These are phyloP conservation scores for Alloascoidea africana DNA, from an alignment of 805 yeast genomes.

Conservation along the genomic window DNA sequence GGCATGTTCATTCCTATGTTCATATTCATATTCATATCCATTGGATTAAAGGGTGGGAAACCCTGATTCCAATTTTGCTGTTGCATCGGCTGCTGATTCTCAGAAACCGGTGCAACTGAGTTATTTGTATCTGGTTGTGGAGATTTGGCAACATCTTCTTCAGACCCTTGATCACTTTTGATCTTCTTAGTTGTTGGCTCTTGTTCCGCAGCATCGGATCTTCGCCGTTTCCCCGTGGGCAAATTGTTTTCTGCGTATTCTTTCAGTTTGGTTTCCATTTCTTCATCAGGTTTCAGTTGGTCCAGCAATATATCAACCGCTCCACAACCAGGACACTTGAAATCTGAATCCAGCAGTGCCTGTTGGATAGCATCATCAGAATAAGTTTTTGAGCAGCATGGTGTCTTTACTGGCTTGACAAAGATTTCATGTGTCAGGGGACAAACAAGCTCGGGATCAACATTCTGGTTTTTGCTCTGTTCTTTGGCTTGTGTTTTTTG, in stretches of 20 bases:
- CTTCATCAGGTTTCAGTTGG: conserved; percentile 45
- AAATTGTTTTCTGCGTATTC: conserved; percentile 18
- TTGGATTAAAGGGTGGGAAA: conserved; percentile 2
- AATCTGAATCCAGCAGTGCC: conserved; percentile 63
- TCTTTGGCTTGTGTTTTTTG: conserved; percentile 34
- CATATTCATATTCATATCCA: conserved; percentile 4
- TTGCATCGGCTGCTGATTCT: conserved; percentile 6
- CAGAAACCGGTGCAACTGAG: neutral
- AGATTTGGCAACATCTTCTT: neutral
- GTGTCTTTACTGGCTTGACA: conserved; percentile 63
- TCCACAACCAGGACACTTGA: conserved; percentile 80
- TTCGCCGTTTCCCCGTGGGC: conserved; percentile 4
- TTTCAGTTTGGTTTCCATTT: conserved; percentile 37
- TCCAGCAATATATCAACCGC: conserved; percentile 65
- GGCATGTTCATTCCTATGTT: conserved; percentile 9
- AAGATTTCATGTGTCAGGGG: conserved; percentile 55
- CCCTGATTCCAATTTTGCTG: conserved; percentile 1
- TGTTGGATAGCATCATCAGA: conserved; percentile 53
- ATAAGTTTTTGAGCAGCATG: conserved; percentile 53
- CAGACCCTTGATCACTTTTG: conserved; percentile 2
- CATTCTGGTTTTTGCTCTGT: conserved; percentile 27
- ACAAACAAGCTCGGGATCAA: conserved; percentile 49
- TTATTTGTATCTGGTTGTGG: conserved; percentile 1
- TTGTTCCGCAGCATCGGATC: neutral
- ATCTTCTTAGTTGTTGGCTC: conserved; percentile 8